Conservation (phyloP, 768 basidiomycete genomes). For the Kwoniella sp. region DNA sequence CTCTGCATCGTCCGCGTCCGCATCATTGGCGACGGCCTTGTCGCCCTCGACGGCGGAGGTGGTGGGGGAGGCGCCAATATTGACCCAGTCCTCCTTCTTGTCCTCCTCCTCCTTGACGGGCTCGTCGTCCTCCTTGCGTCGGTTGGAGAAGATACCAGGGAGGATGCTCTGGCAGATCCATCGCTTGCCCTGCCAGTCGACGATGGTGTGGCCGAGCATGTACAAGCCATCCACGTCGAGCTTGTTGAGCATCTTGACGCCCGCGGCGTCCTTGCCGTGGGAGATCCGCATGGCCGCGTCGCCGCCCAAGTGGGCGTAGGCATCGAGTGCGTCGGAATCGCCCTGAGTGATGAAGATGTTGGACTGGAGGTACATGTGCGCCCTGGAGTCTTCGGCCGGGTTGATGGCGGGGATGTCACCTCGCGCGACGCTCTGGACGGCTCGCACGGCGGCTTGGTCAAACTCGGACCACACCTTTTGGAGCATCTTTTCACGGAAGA, state of each 20-base stretch:
- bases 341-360: slow-evolving; percentile 55
- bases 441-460: slow-evolving; percentile 50
- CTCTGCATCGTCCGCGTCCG: slow-evolving; percentile 13
- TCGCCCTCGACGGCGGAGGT: slow-evolving; percentile 17
- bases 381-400: slow-evolving; percentile 51
- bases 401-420: slow-evolving; percentile 53
- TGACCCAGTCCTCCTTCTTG: slow-evolving; percentile 49
- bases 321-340: slow-evolving; percentile 50
- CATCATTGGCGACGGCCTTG: slow-evolving; percentile 8
- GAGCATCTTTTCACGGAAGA: slow-evolving; percentile 51
- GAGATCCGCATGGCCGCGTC: slow-evolving; percentile 52
- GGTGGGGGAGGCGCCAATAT: slow-evolving; percentile 33
- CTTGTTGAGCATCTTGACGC: slow-evolving; percentile 52
- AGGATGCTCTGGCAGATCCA: slow-evolving; percentile 54
- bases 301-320: slow-evolving; percentile 52
- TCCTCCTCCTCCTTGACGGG: slow-evolving; percentile 17
- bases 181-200: slow-evolving; percentile 53
- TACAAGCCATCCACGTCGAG: slow-evolving; percentile 51
- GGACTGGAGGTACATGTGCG: slow-evolving; percentile 52
- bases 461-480: slow-evolving; percentile 52
- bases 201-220: slow-evolving; percentile 52
- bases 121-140: slow-evolving; percentile 34
- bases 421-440: slow-evolving; percentile 50
- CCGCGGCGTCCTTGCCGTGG: slow-evolving; percentile 53
- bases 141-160: slow-evolving; percentile 52